A percentile compares a stretch with the other conserved stretches of the same genome.
Conservation (phyloP, 139 green algal genomes). For the Closterium sp. region DNA sequence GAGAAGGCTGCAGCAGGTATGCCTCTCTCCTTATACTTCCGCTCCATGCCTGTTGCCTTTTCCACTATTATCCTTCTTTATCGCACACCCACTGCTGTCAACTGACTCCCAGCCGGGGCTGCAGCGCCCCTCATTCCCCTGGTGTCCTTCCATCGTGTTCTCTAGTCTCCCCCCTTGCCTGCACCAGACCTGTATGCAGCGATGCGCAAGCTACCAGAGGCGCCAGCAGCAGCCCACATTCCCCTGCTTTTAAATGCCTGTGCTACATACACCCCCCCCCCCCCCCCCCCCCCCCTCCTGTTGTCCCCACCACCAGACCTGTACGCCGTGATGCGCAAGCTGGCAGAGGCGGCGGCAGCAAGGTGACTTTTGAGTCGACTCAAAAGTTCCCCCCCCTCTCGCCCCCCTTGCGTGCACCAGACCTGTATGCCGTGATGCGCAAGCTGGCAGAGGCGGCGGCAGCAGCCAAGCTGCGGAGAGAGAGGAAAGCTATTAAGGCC, state of each 20-base stretch:
- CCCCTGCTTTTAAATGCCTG: background rate
- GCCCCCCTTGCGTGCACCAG: background rate
- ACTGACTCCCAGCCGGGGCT: background rate
- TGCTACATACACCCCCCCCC: background rate
- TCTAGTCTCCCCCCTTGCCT: too few species aligned
- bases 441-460: constrained; percentile 6
- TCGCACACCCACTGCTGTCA: background rate
- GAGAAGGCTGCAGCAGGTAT: constrained; percentile 68
- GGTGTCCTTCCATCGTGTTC: too few species aligned
- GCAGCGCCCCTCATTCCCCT: background rate
- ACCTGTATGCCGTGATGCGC: constrained; percentile 68
- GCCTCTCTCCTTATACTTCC: background rate
- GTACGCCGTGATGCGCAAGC: constrained; percentile 61
- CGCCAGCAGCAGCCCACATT: background rate
- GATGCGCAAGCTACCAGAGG: background rate
- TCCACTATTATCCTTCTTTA: too few species aligned
- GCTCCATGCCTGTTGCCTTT: background rate
- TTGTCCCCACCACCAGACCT: constrained; percentile 41
- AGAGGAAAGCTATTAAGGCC: constrained; percentile 16
- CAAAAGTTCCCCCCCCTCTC: too few species aligned
- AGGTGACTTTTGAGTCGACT: constrained; percentile 10
- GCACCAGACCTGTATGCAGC: constrained; percentile 57
- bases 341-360: background rate
- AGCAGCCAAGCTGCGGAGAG: background rate
- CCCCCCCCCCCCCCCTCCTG: background rate